These are phyloP conservation scores for Fusarium sp. DNA, from an alignment of 2,329 filamentous ascomycete genomes.

Conservation along the genomic window DNA sequence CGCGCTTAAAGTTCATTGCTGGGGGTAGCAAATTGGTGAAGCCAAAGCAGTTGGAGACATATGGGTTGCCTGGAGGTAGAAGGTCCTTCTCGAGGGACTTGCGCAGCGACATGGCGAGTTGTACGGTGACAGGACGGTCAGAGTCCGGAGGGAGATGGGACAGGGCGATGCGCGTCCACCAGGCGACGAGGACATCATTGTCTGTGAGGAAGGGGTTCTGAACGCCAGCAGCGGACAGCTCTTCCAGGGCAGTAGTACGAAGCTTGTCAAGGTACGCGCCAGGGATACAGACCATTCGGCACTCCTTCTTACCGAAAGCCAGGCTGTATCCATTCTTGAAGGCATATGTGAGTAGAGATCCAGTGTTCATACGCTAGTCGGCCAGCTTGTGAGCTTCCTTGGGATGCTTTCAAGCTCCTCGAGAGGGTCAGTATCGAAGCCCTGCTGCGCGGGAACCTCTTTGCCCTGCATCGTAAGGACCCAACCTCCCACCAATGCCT, in stretches of 20 bases:
- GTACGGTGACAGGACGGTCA: neutral
- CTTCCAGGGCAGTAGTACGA: neutral
- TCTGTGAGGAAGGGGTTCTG: conserved; percentile 19
- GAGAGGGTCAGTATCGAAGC: neutral
- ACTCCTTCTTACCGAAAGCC: conserved; percentile 9
- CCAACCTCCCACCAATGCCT: neutral
- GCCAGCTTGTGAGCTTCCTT: neutral
- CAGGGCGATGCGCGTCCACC: conserved; percentile 22
- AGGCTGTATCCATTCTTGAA: conserved; percentile 14
- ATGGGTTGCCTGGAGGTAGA: neutral
- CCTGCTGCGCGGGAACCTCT: neutral
- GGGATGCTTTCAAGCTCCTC: conserved; percentile 9
- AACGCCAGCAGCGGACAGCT: neutral
- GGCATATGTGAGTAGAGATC: neutral
- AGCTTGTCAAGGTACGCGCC: neutral
- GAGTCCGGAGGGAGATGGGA: conserved; percentile 1
- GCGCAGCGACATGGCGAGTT: neutral
- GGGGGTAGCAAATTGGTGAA: neutral
- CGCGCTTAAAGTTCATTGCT: neutral
- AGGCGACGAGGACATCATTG: conserved; percentile 19
- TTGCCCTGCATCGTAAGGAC: neutral
- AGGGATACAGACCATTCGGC: conserved; percentile 26
- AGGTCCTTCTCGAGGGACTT: neutral
- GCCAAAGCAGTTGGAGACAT: neutral
- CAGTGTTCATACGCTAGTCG: conserved; percentile 1